phyloP scores from a whole-genome alignment of 2,329 filamentous ascomycete species.

The Alternaria angustiovoidea region DNA sequence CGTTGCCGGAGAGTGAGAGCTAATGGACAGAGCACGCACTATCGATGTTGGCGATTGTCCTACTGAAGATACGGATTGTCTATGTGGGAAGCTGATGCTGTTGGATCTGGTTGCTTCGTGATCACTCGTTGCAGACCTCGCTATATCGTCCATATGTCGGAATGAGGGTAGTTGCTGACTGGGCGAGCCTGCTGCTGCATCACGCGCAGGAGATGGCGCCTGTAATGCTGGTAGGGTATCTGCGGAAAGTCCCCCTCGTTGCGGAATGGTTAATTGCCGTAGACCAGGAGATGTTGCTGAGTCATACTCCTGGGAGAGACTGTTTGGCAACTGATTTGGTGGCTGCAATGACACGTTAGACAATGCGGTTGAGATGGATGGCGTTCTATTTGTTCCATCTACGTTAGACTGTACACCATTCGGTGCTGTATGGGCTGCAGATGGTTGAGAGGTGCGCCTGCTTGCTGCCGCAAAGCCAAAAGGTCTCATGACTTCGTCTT shows the following conservation, averaged over 20 bases:
- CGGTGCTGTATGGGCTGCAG: constrained; percentile 1
- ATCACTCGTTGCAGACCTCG: constrained; percentile 44
- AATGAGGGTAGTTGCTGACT: constrained; percentile 46
- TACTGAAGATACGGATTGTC: constrained; percentile 48
- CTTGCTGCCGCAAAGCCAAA: constrained; percentile 12
- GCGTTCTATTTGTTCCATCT: constrained; percentile 9
- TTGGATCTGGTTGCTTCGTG: constrained; percentile 39
- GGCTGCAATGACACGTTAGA: constrained; percentile 21
- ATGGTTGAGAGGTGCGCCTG: constrained; percentile 24
- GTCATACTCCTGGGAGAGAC: constrained; percentile 30
- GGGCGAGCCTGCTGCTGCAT: constrained; percentile 38
- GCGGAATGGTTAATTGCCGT: constrained; percentile 43
- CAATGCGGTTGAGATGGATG: constrained; percentile 16
- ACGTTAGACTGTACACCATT: constrained; percentile 16
- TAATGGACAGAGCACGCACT: constrained; percentile 44
- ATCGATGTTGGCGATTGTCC: constrained; percentile 47
- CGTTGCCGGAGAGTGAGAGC: constrained; percentile 43
- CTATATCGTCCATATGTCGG: constrained; percentile 45
- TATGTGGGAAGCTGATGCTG: constrained; percentile 39
- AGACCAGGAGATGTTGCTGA: constrained; percentile 41
- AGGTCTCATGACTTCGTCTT: constrained; percentile 20
- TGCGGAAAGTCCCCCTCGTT: constrained; percentile 34
- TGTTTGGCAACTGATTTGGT: constrained; percentile 30
- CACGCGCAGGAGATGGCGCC: constrained; percentile 41
- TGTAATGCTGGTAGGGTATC: constrained; percentile 49